Base-by-base conservation (phyloP, 1,139 yeast species). In the Blastobotrys buckinghamii region DNA sequence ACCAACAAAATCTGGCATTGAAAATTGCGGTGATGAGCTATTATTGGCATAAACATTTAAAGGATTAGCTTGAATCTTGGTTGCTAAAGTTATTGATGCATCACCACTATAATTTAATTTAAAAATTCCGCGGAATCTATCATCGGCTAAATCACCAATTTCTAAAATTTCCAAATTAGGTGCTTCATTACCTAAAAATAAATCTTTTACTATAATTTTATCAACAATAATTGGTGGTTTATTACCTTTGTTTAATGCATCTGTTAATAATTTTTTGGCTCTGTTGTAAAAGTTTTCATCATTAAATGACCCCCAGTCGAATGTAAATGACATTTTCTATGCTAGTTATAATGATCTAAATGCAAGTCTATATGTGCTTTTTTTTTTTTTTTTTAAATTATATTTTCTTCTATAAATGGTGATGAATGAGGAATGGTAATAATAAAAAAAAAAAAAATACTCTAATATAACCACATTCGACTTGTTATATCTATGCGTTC, bases 1-100 rank as follows among this genome's bases (percentile, higher is more conserved):
- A 5, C 83, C 75, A 20, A 81, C 72, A 58, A 87, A 84, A 29
- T 75, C 72, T 0, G 95, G 95, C 33, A 79, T 73, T 6, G 82
- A 74, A 60, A 86, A 87, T 16, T 63, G 55, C 46, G 60, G 66
- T 6, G 67, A 43, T 3, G 7, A 4, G 6, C 6, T 19, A 55
- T 55, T 73, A 2, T 42, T 35, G 48, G 77, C 72, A 61, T 84
- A 82, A 39, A 85, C 86, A 55, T 82, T 82, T 50, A 87, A 71
- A 1, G 94, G 86, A 64, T 87, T 87, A 0, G 95, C 95, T 65
- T 86, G 89, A 12, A 88, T 89, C 51, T 84, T 81, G 1, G 96
- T 88, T 49, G 83, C 85, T 49, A 87, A 72, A 0, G 94, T 84
- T 49, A 87, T 77, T 49, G 81, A 81, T 27, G 90, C 89, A 62